Percentiles rank a stretch among this genome's conserved stretches.
Conservation (phyloP, 345 rosid species). For the Euphorbia pulcherrima region DNA sequence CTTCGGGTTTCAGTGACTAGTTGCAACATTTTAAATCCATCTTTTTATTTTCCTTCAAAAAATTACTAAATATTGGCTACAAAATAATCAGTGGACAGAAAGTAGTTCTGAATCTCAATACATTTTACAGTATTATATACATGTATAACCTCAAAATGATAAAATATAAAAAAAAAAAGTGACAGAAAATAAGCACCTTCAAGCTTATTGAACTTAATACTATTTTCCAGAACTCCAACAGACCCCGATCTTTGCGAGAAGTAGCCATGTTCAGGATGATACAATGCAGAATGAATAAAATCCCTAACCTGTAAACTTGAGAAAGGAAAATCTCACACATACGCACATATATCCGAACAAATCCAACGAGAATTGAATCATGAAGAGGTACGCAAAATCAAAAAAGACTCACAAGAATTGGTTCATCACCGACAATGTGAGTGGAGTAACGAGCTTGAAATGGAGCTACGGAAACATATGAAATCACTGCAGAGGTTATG, state of each 20-base stretch:
- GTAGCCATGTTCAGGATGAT: conserved; percentile 77
- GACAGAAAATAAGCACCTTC: conserved; percentile 42
- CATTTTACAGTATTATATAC: background rate
- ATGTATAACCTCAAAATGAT: background rate
- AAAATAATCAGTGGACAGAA: background rate
- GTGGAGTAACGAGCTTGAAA: conserved; percentile 53
- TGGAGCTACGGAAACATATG: conserved; percentile 25
- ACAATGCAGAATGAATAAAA: conserved; percentile 69
- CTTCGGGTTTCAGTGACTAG: background rate
- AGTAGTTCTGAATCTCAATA: background rate
- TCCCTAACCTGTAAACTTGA: conserved; percentile 61
- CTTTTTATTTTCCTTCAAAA: background rate
- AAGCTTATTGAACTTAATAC: conserved; percentile 78
- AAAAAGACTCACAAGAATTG: conserved; percentile 61
- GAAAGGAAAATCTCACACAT: background rate
- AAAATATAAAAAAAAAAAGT: background rate
- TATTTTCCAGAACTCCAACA: conserved; percentile 77
- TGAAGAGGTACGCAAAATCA: background rate
- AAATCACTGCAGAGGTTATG: conserved; percentile 31
- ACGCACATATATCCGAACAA: background rate
- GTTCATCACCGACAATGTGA: conserved; percentile 54
- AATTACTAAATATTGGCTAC: background rate
- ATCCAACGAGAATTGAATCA: conserved; percentile 2
- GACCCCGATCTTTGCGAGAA: conserved; percentile 74
- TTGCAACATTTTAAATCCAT: background rate